These are phyloP conservation scores for Gryganskiella cystojenkinii DNA, from an alignment of 192 early-diverging fungal species.

Conservation along the genomic window DNA sequence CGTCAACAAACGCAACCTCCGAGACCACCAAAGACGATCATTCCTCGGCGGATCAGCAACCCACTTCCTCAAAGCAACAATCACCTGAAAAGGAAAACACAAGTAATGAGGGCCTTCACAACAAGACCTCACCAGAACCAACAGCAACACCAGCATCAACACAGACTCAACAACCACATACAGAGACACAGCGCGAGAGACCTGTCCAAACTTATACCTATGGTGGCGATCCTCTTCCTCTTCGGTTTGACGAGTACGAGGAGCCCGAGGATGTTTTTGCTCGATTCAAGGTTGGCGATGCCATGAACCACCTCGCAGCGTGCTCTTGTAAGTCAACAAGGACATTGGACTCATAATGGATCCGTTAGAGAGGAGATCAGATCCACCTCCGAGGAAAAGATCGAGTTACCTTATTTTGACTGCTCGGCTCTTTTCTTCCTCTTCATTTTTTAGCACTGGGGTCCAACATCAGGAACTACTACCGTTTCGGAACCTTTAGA, in stretches of 20 bases:
- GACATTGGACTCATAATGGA: no score
- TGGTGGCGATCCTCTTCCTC: background rate
- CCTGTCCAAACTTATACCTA: background rate
- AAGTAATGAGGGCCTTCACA: no score
- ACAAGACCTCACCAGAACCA: background rate
- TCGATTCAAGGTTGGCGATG: conserved; percentile 35
- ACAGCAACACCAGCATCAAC: conserved; percentile 5
- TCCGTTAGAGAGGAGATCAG: no score
- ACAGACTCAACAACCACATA: background rate
- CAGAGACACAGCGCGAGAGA: background rate
- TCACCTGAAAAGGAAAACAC: no score
- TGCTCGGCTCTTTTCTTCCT: background rate
- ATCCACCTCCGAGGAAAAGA: no score
- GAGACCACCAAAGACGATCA: background rate
- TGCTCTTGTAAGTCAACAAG: conserved; percentile 36
- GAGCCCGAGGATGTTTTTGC: conserved; percentile 29
- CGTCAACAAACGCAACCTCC: conserved; percentile 1
- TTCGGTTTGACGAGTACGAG: conserved; percentile 43
- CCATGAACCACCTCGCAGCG: conserved; percentile 34
- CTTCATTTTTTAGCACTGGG: conserved; percentile 48
- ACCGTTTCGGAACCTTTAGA: conserved; percentile 57
- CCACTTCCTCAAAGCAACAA: background rate
- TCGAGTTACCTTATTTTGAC: background rate
- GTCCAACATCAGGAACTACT: conserved; percentile 59
- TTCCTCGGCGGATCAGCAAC: background rate